Percentiles rank a stretch among this genome's conserved stretches.
phyloP scores from a whole-genome alignment of 345 rosid genomes.

The Bruguiera sexangula region DNA sequence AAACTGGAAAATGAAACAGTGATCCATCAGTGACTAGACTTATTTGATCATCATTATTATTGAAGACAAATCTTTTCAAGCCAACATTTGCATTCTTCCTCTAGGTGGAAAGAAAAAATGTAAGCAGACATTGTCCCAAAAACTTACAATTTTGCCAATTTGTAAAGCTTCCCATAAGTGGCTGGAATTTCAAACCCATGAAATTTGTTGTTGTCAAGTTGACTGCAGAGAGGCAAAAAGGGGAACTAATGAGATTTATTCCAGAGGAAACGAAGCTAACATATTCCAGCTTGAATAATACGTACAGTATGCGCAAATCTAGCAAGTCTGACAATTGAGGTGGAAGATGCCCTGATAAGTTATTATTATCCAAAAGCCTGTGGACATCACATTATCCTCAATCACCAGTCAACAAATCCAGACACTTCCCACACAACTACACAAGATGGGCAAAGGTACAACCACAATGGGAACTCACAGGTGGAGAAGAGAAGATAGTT shows the following conservation, averaged over 20 bases:
- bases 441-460: background rate
- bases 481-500: slow-evolving; percentile 36
- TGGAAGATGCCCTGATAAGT: slow-evolving; percentile 45
- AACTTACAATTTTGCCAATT: slow-evolving; percentile 39
- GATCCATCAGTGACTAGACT: too few relatives aligned
- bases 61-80: too few relatives aligned
- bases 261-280: too few relatives aligned
- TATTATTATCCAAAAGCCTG: slow-evolving; percentile 50
- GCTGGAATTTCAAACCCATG: slow-evolving; percentile 39
- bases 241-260: background rate
- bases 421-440: too few relatives aligned
- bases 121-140: background rate
- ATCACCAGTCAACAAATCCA: background rate
- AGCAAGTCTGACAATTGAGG: slow-evolving; percentile 37
- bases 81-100: too few relatives aligned
- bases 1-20: too few relatives aligned
- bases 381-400: slow-evolving; percentile 7
- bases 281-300: too few relatives aligned
- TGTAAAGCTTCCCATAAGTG: slow-evolving; percentile 35
- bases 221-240: slow-evolving; percentile 29
- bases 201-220: slow-evolving; percentile 44
- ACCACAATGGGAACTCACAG: slow-evolving; percentile 29
- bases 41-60: too few relatives aligned
- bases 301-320: slow-evolving; percentile 38
- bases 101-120: background rate